Base-by-base conservation (phyloP, 495 filamentous ascomycete genomes). In the Jackrogersella multiformis region DNA sequence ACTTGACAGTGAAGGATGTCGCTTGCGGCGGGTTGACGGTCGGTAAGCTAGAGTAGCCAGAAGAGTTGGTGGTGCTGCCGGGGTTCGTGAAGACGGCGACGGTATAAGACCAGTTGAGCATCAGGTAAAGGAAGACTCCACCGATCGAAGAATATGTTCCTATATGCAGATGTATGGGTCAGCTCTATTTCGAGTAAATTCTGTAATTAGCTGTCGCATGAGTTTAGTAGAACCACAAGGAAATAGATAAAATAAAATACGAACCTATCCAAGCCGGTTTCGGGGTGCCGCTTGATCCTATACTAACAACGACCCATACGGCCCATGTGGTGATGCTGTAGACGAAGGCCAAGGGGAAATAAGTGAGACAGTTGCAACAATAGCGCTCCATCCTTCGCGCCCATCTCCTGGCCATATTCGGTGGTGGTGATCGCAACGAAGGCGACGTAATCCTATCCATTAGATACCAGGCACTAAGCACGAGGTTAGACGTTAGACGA, bases 271-370 rank as follows among this genome's bases (percentile, higher is more conserved):
- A 90, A 15, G 75, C 62, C 39, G 81, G 85, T 61, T 82, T 82
- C n/a, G 81, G 75, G 48, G 77, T 79, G 26, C 90, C 81, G 38
- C 56, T 61, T 2, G 73, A 73, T 30, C 92, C 90, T 36, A 97
- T 90, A 61, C 83, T 89, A 34, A 90, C 85, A 70, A 94, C 87
- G 16, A 97, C 94, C 81, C 90, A 98, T 32, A 90, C 86, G 1
- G 93, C 93, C 95, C 95, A 99, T 4, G 87, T 90, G 5, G 91
- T 96, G 54, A 97, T 70, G 35, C 90, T 85, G 71, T 97, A 97
- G 59, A 99, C 91, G 76, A 99, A 97, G 36, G 79, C 79, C 1
- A 99, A 83, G 8, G 95, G 95, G 67, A 97, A 93, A 75, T 93
- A 97, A n/a, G 87, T 89, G 32, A 89, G 82, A 13, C 85, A 84